Base-by-base conservation (phyloP, 2,329 filamentous ascomycete species). In the Pochonia chlamydosporia region DNA sequence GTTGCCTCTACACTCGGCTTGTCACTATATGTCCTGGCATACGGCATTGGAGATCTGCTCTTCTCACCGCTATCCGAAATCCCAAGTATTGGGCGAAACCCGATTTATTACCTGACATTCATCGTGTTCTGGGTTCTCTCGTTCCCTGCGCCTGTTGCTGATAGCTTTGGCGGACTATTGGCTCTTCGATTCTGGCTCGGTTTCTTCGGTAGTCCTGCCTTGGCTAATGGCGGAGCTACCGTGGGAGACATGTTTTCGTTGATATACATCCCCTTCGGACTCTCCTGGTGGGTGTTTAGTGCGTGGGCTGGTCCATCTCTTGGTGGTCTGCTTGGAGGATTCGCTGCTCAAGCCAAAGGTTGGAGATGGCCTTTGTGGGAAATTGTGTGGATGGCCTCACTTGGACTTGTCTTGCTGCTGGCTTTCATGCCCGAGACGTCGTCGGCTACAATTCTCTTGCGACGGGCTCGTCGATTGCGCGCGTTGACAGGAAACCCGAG, bases 361-460 rank as follows among this genome's bases (percentile, higher is more conserved):
- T 83, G 78, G 78, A 66, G 76, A 4, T 82, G 77, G 78, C 72
- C 72, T 0, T 60, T 77, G 3, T 77, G 74, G 68, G 78, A 82
- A 55, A 73, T 82, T 31, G 62, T 82, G 21, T 81, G 75, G 75
- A 65, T 74, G 18, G 64, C 74, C 1, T 72, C 63, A 0, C 76
- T 78, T 0, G 57, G 78, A 9, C 74, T 81, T 49, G 42, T 81
- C 1, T 40, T 74, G 8, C 71, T 83, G 69, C 70, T 81, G 51
- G 54, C 78, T 47, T 69, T 75, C 44, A 69, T 84, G 5, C 81
- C 81, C 0, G 79, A 84, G 61, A 84, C 81, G 0, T 73, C 64
- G 10, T 59, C 72, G 0, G 63, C 69, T 1, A 81, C 72, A 45
- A 78, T 84, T 53, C 70, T 84, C 4, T 67, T 76, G 25, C 73